These are phyloP conservation scores for Thraustochytrium striatum DNA, from an alignment of 352 stramenopile genomes.

Conservation along the genomic window DNA sequence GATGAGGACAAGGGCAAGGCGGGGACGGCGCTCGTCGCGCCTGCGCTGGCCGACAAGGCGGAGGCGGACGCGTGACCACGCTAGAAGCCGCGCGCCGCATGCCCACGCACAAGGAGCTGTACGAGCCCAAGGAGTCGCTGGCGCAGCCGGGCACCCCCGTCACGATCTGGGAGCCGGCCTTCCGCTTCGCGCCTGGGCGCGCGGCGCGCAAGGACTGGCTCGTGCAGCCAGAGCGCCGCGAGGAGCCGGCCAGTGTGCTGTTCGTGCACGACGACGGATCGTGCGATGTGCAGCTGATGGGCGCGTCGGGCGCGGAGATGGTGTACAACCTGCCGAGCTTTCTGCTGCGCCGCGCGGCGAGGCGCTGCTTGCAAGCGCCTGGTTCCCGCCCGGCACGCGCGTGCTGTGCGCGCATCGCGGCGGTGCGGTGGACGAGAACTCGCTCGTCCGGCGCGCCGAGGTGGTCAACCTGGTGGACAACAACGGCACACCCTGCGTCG, in stretches of 20 bases:
- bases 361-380: neutral
- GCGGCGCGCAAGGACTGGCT: neutral
- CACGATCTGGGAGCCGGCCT: neutral
- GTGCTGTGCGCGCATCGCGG: neutral
- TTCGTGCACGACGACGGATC: neutral
- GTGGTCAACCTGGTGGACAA: too few relatives aligned
- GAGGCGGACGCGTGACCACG: too few relatives aligned
- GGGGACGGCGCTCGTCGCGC: too few relatives aligned
- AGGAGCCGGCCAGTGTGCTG: neutral
- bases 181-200: neutral
- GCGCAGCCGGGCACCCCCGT: neutral
- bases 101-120: too few relatives aligned
- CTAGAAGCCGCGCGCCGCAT: too few relatives aligned
- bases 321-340: neutral
- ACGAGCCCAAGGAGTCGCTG: too few relatives aligned
- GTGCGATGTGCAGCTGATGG: neutral
- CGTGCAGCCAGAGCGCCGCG: neutral
- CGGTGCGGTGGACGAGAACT: neutral
- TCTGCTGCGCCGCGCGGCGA: neutral
- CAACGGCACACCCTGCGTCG: too few relatives aligned
- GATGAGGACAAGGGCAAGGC: too few relatives aligned
- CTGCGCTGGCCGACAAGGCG: too few relatives aligned
- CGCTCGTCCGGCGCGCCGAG: neutral
- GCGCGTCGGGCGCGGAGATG: neutral
- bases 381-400: neutral